Percentiles rank a stretch among this genome's conserved stretches.
phyloP scores from a whole-genome alignment of 805 yeast genomes.

The Kazachstania kunashirensis region DNA sequence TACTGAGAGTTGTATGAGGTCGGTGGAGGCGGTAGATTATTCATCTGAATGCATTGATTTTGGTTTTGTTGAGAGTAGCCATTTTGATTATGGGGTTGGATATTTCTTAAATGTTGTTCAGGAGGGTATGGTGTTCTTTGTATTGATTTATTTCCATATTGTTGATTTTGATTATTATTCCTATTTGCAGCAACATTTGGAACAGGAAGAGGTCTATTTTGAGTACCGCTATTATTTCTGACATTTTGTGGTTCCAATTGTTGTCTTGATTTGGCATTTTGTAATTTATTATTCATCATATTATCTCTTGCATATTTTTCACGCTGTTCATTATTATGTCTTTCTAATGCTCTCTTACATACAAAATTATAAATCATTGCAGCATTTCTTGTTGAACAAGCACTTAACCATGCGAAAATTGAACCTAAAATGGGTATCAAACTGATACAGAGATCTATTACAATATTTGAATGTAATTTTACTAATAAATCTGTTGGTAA shows the following conservation, averaged over 20 bases:
- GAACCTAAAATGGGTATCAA: constrained; percentile 77
- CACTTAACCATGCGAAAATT: constrained; percentile 69
- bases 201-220: too few relatives aligned
- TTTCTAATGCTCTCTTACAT: constrained; percentile 17
- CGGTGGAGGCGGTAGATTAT: neutral
- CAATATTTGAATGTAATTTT: constrained; percentile 67
- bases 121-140: too few relatives aligned
- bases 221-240: too few relatives aligned
- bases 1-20: too few relatives aligned
- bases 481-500: constrained; percentile 52
- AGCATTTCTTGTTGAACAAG: constrained; percentile 84
- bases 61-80: neutral
- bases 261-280: neutral
- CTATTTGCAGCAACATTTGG: too few relatives aligned
- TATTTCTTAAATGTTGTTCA: too few relatives aligned
- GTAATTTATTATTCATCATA: neutral
- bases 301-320: neutral
- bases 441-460: constrained; percentile 62
- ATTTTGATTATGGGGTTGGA: too few relatives aligned
- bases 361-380: constrained; percentile 52
- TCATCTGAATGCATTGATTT: neutral
- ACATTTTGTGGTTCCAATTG: too few relatives aligned
- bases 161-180: too few relatives aligned
- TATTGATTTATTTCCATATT: too few relatives aligned
- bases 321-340: neutral